Percentiles rank a stretch among this genome's conserved stretches.
phyloP scores from a whole-genome alignment of 352 stramenopile species.

The Peronospora belbahrii region DNA sequence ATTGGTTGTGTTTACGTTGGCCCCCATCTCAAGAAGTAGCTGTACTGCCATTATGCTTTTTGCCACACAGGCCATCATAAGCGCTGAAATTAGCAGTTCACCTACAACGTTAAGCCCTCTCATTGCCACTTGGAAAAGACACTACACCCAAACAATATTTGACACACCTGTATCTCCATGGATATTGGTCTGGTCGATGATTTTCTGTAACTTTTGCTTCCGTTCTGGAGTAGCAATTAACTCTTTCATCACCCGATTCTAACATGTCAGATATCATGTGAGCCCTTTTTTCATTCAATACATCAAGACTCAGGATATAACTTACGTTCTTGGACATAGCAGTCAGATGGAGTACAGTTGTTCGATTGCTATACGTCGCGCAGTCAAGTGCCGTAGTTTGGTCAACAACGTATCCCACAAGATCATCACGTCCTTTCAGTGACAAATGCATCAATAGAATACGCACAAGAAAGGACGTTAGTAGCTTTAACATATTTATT shows the following conservation, averaged over 20 bases:
- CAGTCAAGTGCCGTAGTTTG: conserved; percentile 49
- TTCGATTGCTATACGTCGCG: conserved; percentile 54
- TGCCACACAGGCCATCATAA: conserved; percentile 83
- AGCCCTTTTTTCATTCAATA: neutral
- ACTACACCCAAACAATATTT: no score
- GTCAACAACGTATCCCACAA: conserved; percentile 49
- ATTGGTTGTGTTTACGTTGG: conserved; percentile 36
- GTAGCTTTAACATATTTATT: no score
- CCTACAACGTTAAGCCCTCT: neutral
- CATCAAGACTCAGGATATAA: neutral
- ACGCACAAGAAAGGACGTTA: no score
- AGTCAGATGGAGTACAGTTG: conserved; percentile 69
- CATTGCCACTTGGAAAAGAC: no score
- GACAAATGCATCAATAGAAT: no score
- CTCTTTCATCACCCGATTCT: conserved; percentile 55
- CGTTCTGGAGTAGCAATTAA: conserved; percentile 40
- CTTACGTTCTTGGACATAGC: conserved; percentile 68
- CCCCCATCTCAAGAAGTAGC: conserved; percentile 38
- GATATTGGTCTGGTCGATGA: conserved; percentile 54
- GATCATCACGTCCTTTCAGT: conserved; percentile 61
- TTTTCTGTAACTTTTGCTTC: conserved; percentile 33
- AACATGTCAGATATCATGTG: neutral
- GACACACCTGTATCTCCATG: conserved; percentile 71
- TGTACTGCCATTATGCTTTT: conserved; percentile 55
- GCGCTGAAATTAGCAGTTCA: conserved; percentile 25